Evolutionary conservation across 169 alveolate genomes (phyloP), one percentile per base, ranked within the genome.

Genomic region (Eimeria sp.): DNA sequence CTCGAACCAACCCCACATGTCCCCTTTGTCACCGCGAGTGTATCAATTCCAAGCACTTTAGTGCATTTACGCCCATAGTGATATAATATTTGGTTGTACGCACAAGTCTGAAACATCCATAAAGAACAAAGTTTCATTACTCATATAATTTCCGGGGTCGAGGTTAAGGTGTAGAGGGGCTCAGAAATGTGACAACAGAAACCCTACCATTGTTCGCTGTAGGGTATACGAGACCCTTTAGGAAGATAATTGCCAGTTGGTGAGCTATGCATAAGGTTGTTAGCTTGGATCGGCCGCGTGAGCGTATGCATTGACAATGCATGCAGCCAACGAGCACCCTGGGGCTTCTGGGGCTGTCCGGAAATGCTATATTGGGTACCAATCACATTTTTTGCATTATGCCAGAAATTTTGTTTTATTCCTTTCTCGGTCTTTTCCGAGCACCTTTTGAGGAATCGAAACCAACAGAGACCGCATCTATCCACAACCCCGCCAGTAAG

Each of bases 301-400:
- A 45, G 63, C 22, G 47, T 22, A 18, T 75, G 63, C 34, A 75
- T 22, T 22, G 22, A 22, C 63, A 25, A 2, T 4, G 86, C 86
- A 75, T 75, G 86, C 86, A 75, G 61, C 86, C 30, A 75, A 43
- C 86, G 86, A 75, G 86, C 86, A 75, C 86, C 54, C 22, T 75
- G 86, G 86, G 61, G 86, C 86, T 75, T 75, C 47, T 75, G 86
- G 86, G 86, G 86, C 86, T 75, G 11, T 10, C 63, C 30, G 6
- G 40, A 43, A 75, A 30, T 30, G 4, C 30, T 10, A 30, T 13
- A 9, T 30, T 3, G 49, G 30, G 78, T 13, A 27, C 14, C 14
- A 70, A 30, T 3, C 49, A 10, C 45, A 30, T n/a, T 70, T 70
- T 27, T 11, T 70, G 45, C 2, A 13, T 11, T 5, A 70, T 4